These are phyloP conservation scores for Apiotrichum gracile DNA, from an alignment of 1,284 basidiomycete genomes.

Conservation along the genomic window DNA sequence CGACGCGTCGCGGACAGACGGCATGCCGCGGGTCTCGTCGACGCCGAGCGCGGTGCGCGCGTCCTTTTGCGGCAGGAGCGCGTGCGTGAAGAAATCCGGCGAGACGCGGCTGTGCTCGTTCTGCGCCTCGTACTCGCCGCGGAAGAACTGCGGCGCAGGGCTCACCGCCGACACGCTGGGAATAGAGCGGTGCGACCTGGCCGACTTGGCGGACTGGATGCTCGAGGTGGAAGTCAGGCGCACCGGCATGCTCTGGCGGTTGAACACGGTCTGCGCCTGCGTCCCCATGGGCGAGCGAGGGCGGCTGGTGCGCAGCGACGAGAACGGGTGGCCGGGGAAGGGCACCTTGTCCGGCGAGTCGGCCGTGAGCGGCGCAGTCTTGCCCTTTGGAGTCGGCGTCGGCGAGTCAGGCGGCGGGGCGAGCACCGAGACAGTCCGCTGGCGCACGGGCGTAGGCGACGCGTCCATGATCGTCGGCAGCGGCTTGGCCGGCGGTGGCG, in stretches of 20 bases:
- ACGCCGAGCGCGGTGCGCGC: no score
- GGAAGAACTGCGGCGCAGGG: neutral
- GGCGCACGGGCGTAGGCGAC: conserved; percentile 14
- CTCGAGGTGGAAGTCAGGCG: neutral
- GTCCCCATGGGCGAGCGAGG: neutral
- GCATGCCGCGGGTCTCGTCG: no score
- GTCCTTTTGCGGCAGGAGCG: neutral
- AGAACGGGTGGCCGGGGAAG: neutral
- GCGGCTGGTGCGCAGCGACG: neutral
- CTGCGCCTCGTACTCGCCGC: neutral
- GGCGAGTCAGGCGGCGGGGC: conserved; percentile 1
- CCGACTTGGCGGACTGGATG: neutral
- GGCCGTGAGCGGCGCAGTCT: neutral
- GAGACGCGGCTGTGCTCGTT: neutral
- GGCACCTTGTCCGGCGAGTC: neutral
- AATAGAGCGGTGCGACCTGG: neutral
- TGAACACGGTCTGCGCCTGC: neutral
- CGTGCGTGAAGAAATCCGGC: neutral
- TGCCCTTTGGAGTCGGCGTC: neutral
- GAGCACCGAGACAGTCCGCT: conserved; percentile 9
- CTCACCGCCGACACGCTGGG: neutral
- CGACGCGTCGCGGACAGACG: no score
- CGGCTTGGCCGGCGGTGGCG: neutral
- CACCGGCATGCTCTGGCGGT: neutral
- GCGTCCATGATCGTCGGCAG: conserved; percentile 16